Conservation (phyloP, 169 alveolate species). For the Cryptosporidium baileyi region DNA sequence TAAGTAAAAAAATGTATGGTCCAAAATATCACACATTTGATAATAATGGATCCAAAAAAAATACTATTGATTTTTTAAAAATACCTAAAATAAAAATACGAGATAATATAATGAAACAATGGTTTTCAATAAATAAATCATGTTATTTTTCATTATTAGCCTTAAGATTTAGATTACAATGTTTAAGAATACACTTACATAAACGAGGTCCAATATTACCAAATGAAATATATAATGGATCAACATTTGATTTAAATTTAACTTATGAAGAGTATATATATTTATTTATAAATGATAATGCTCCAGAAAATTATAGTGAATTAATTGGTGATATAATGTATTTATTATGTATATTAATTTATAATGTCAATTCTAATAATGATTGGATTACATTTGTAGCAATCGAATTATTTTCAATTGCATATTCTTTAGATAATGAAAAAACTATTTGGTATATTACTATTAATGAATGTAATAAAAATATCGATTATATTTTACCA, state of each 20-base stretch:
- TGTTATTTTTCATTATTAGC: conserved; percentile 39
- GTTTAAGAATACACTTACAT: conserved; percentile 14
- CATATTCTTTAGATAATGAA: conserved; percentile 49
- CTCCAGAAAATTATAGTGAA: not conserved
- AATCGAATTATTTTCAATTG: conserved; percentile 27
- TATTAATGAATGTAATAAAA: not conserved
- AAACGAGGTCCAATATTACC: conserved; percentile 21
- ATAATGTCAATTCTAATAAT: not conserved
- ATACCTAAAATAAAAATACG: conserved; percentile 6
- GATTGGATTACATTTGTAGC: conserved; percentile 26
- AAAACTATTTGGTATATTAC: conserved; percentile 34
- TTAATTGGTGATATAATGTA: conserved; percentile 32
- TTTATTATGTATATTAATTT: conserved; percentile 8
- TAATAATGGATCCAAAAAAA: not conserved
- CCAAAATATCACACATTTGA: conserved; percentile 2
- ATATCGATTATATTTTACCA: not conserved
- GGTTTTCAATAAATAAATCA: conserved; percentile 36
- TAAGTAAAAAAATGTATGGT: no score
- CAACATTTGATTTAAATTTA: conserved; percentile 23
- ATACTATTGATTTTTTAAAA: not conserved
- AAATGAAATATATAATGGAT: not conserved
- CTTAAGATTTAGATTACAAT: conserved; percentile 27
- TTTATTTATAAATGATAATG: not conserved
- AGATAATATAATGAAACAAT: conserved; percentile 4
- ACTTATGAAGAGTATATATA: conserved; percentile 14